Evolutionary conservation across 352 stramenopile species (phyloP), one percentile per base, ranked within the genome.

Genomic region (Phytophthora macrochlamydospora): DNA sequence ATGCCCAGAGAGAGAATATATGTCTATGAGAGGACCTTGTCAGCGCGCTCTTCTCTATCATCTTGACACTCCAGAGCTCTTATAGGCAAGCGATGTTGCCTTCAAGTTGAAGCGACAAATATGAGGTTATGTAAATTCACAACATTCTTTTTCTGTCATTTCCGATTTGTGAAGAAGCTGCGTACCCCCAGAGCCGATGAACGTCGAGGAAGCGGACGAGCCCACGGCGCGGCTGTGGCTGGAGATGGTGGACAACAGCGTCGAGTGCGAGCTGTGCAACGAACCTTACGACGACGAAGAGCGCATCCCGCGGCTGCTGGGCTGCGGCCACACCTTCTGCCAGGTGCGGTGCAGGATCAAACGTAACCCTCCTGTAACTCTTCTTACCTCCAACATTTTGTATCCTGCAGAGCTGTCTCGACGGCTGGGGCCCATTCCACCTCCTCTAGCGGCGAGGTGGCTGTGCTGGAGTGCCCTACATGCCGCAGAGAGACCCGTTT

Each of bases 191-290:
- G 18, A 24, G 18, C 18, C 18, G 18, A 24, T 24, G 18, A 24
- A 24, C 18, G 18, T 44, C 29, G 53, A 54, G 51, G 66, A 75
- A 14, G 70, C 84, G 49, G 83, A 91, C 37, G 85, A 91, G 33
- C 76, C 76, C 50, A 74, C 76, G 28, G 66, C 67, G 46, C 71
- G 78, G 55, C 55, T 91, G 30, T 95, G 85, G 87, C 76, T 73
- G 43, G 85, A 95, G 58, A 62, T 95, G 37, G 83, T 88, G 52
- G 83, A 93, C 56, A 89, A 74, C 62, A 87, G 81, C 48, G 77
- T 95, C 64, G 87, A 95, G 71, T 95, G 87, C 64, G 87, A 95
- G 70, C 73, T 95, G 29, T 95, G 87, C 70, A 93, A 95, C 71
- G 83, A 93, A 65, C 85, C 83, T 7, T 95, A 95, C 65, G 83